A percentile compares a stretch with the other conserved stretches of the same genome.
Conservation (phyloP, 2,329 filamentous ascomycete species). For the Chrysoporthe cubensis region DNA sequence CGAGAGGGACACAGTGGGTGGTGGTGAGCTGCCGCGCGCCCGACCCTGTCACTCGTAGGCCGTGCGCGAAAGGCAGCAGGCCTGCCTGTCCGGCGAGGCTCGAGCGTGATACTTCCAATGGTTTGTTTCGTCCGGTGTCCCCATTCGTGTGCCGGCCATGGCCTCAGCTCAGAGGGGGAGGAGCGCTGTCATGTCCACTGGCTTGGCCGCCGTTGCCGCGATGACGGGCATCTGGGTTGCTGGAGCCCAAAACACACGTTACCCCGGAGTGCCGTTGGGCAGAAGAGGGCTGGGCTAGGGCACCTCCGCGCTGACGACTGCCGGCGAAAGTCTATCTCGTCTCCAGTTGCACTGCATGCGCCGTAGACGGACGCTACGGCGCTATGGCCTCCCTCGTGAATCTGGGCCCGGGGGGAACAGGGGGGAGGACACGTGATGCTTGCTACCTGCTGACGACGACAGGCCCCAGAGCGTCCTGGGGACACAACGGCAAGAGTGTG, state of each 20-base stretch:
- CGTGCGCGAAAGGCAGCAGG: neutral
- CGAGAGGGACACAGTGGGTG: neutral
- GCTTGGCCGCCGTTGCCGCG: neutral
- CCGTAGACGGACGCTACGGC: neutral
- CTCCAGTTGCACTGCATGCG: too few species aligned
- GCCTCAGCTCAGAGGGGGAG: neutral
- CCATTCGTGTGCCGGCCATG: neutral
- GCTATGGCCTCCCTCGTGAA: neutral
- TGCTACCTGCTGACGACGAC: slow-evolving; percentile 17
- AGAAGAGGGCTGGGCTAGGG: neutral
- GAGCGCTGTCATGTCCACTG: too few species aligned
- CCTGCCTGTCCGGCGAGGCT: neutral
- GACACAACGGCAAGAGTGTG: neutral
- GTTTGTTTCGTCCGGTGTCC: neutral
- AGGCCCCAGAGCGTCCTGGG: neutral
- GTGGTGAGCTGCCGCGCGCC: neutral
- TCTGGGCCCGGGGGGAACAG: neutral
- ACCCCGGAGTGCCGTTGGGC: neutral
- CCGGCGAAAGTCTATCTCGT: too few species aligned
- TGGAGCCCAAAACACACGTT: neutral
- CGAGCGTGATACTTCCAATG: neutral
- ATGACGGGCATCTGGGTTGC: neutral
- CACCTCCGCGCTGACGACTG: too few species aligned
- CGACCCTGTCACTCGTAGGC: neutral
- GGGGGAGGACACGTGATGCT: neutral